Evolutionary conservation across 2,329 filamentous ascomycete genomes (phyloP).

Genomic region (Penicillium concentricum): DNA sequence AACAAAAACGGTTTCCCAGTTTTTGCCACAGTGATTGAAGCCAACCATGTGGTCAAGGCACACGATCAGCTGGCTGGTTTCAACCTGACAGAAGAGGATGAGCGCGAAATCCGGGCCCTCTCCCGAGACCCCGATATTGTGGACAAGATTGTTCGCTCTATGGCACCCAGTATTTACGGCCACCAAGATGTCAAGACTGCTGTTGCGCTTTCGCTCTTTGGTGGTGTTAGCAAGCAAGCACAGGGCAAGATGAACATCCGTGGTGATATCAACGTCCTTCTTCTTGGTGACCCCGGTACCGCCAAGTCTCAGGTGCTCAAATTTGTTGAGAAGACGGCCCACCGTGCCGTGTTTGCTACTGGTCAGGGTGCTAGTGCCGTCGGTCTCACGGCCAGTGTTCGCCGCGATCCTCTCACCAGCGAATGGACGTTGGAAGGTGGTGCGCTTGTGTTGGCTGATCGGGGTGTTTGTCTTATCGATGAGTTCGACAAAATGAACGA

Average conservation of each 20-base stretch:
- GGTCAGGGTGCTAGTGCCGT: constrained; percentile 96
- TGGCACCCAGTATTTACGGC: constrained; percentile 96
- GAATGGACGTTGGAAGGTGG: constrained; percentile 98
- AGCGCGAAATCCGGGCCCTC: constrained; percentile 83
- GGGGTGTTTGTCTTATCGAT: constrained; percentile 92
- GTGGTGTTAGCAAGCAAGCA: constrained; percentile 88
- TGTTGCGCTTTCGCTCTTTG: constrained; percentile 88
- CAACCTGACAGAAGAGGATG: constrained; percentile 90
- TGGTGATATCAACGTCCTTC: constrained; percentile 95
- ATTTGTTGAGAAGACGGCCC: constrained; percentile 95
- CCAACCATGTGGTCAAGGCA: constrained; percentile 94
- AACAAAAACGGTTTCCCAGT: constrained; percentile 99
- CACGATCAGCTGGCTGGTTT: constrained; percentile 98
- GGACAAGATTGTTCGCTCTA: constrained; percentile 88
- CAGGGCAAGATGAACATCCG: constrained; percentile 85
- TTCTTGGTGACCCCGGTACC: constrained; percentile 94
- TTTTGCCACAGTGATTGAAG: constrained; percentile 95
- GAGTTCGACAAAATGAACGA: constrained; percentile 99
- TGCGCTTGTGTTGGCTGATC: constrained; percentile 89
- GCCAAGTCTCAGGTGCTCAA: constrained; percentile 98
- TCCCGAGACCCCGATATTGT: constrained; percentile 86
- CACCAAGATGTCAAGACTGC: constrained; percentile 97
- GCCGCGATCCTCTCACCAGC: constrained; percentile 88
- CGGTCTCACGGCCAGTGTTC: constrained; percentile 94
- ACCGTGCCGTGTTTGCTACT: constrained; percentile 94